Evolutionary conservation across 306 rosid species (phyloP).

Genomic region (peach (Prunus persica)): Prunus_persica_NCBIv2 NC_034009.1:36527001-36527500

Average conservation of each 20-base stretch:
- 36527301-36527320: slow-evolving; percentile 27
- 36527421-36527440: slow-evolving; percentile 62
- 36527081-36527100: slow-evolving; percentile 29
- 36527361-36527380: slow-evolving; percentile 43
- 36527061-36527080: slow-evolving; percentile 7
- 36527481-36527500: not conserved
- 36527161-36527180: slow-evolving; percentile 46
- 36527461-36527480: not conserved
- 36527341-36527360: slow-evolving; percentile 57
- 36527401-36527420: slow-evolving; percentile 73
- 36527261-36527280: too few species aligned
- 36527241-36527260: not conserved
- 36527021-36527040: slow-evolving; percentile 22
- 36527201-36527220: not conserved
- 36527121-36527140: not conserved
- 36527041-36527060: slow-evolving; percentile 16
- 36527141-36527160: slow-evolving; percentile 48
- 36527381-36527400: slow-evolving; percentile 50
- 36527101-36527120: slow-evolving; percentile 27
- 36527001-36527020: slow-evolving; percentile 18
- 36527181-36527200: slow-evolving; percentile 44
- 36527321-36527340: slow-evolving; percentile 39
- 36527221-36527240: not conserved
- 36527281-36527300: not conserved
- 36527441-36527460: slow-evolving; percentile 62